phyloP scores from a whole-genome alignment of 495 filamentous ascomycete species.

The Terfezia claveryi region DNA sequence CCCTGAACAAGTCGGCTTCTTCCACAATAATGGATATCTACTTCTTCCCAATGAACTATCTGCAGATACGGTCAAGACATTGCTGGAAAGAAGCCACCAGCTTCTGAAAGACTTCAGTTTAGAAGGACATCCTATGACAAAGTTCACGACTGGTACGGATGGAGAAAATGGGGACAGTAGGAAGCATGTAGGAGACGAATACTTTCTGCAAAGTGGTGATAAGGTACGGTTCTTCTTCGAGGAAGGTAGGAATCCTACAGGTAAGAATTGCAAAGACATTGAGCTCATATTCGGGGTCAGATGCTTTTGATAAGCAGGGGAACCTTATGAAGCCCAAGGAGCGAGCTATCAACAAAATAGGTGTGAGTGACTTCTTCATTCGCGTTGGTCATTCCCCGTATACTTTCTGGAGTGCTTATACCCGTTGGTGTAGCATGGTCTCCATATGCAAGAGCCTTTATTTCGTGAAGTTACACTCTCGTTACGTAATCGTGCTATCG shows the following conservation, averaged over 20 bases:
- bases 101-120: slow-evolving; percentile 59
- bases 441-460: slow-evolving; percentile 51
- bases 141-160: slow-evolving; percentile 54
- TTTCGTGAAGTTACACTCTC: slow-evolving; percentile 43
- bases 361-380: slow-evolving; percentile 13
- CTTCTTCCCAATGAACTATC: slow-evolving; percentile 62
- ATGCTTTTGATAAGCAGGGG: slow-evolving; percentile 40
- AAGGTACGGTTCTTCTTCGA: slow-evolving; percentile 97
- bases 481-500: slow-evolving; percentile 35
- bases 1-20: slow-evolving; percentile 44
- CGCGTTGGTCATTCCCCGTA: not conserved
- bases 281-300: slow-evolving; percentile 14
- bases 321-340: slow-evolving; percentile 51
- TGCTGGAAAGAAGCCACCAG: slow-evolving; percentile 50
- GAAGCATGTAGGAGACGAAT: slow-evolving; percentile 73
- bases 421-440: slow-evolving; percentile 31
- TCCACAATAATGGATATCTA: slow-evolving; percentile 69
- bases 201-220: slow-evolving; percentile 75
- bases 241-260: slow-evolving; percentile 28
- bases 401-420: not conserved
- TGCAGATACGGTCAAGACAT: slow-evolving; percentile 34
- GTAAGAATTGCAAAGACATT: not conserved
- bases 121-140: slow-evolving; percentile 68
- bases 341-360: slow-evolving; percentile 86
- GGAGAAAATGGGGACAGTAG: slow-evolving; percentile 20